Percentiles rank a stretch among this genome's conserved stretches.
Evolutionary conservation across 768 basidiomycete genomes (phyloP).

Genomic region (Leccinum ochraceum): DNA sequence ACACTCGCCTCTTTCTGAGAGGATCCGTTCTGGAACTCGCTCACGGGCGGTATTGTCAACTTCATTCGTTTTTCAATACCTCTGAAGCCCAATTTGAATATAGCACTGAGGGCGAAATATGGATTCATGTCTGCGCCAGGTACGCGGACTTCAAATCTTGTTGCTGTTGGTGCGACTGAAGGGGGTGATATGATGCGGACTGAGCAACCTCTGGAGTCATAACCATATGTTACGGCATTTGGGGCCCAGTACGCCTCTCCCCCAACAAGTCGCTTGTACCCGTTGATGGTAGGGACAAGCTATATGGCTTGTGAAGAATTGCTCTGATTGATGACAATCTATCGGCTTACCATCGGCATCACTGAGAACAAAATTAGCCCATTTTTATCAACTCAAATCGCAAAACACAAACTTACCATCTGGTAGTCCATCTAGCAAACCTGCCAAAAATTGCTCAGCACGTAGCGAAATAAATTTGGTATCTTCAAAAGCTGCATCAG

Average conservation of each 20-base stretch:
- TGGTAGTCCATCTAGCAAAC: slow-evolving; percentile 83
- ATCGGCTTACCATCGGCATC: slow-evolving; percentile 71
- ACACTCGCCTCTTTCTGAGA: slow-evolving; percentile 64
- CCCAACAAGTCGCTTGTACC: slow-evolving; percentile 94
- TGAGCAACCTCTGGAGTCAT: slow-evolving; percentile 91
- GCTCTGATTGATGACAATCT: neutral
- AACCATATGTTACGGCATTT: slow-evolving; percentile 91
- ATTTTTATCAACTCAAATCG: neutral
- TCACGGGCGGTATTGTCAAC: slow-evolving; percentile 72
- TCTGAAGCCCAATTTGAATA: slow-evolving; percentile 83
- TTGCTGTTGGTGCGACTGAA: slow-evolving; percentile 75
- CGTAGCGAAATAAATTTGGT: slow-evolving; percentile 80
- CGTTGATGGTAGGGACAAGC: slow-evolving; percentile 91
- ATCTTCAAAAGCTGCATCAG: slow-evolving; percentile 74
- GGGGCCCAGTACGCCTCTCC: slow-evolving; percentile 96
- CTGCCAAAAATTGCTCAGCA: slow-evolving; percentile 94
- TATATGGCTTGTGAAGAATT: slow-evolving; percentile 27
- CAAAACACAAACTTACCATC: slow-evolving; percentile 58
- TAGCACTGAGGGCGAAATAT: slow-evolving; percentile 83
- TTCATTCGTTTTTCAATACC: slow-evolving; percentile 80
- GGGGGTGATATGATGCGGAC: slow-evolving; percentile 93
- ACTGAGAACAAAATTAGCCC: slow-evolving; percentile 43
- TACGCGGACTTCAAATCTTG: slow-evolving; percentile 90
- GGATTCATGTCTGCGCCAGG: slow-evolving; percentile 98
- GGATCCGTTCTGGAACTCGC: slow-evolving; percentile 27